Evolutionary conservation across 306 rosid species (phyloP), one percentile per base, ranked within the genome.

Genomic region (Sophora flavescens): DNA sequence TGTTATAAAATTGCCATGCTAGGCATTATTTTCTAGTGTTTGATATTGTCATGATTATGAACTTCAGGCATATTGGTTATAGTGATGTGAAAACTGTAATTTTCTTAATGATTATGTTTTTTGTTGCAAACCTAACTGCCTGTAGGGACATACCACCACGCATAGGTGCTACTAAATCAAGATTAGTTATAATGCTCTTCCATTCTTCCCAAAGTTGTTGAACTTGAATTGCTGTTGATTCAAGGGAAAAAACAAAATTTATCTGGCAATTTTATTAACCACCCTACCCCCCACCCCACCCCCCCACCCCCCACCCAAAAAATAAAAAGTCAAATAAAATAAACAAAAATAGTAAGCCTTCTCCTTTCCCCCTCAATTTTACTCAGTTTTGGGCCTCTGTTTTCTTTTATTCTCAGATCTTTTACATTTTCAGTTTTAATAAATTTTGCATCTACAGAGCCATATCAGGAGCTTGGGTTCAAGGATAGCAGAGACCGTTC

Each of bases 401-500:
- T 22, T 22, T 48, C 48, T 5, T 41, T 51, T 61, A 16, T 42
- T 42, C 48, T 8, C 33, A 6, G 41, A 28, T 54, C 32, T 14
- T 47, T 78, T 54, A 12, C 13, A 6, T 36, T 65, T 38, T 30
- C 26, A 18, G n/a, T 32, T 56, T 35, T 75, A 6, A 44, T 54
- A n/a, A 54, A 11, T 32, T 78, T 66, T 68, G 56, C 47, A 9
- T 73, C 48, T 74, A 72, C 92, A 94, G 98, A 87, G 86, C 32
- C 97, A 92, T 79, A 92, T 95, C 82, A 84, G 91, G 79, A 90
- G 89, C 28, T 33, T 94, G 3, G 83, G 86, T 63, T 93, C 96
- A 62, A 88, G 97, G 81, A 84, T 95, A 75, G 92, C 83, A 0
- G 98, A 92, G 89, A 92, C 96, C 17, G 88, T 95, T 76, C 78